Evolutionary conservation across 106 monocot genomes (phyloP).

Genomic region (Ottelia alismoides): DNA sequence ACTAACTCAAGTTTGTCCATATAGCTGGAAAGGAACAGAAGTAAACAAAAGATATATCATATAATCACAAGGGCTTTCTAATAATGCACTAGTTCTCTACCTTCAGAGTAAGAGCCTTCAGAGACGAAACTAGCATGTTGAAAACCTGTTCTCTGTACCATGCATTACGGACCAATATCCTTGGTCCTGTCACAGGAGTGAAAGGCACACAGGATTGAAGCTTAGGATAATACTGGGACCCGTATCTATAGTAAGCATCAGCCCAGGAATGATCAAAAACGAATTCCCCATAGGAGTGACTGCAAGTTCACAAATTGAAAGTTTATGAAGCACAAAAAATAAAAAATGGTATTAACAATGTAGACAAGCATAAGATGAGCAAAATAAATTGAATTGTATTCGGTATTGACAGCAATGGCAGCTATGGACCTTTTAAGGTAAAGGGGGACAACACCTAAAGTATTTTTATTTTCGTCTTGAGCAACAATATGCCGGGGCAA

Average conservation of each 20-base stretch:
- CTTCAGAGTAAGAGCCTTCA: constrained; percentile 76
- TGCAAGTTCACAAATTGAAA: constrained; percentile 20
- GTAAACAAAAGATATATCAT: background rate
- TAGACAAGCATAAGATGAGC: background rate
- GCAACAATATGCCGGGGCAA: constrained; percentile 88
- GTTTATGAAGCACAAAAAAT: no score
- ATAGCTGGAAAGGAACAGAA: no score
- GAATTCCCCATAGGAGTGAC: constrained; percentile 96
- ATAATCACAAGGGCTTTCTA: no score
- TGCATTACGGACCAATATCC: constrained; percentile 76
- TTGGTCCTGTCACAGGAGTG: constrained; percentile 90
- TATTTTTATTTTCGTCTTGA: constrained; percentile 70
- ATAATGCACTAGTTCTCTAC: no score
- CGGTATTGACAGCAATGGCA: background rate
- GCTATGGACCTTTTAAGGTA: constrained; percentile 93
- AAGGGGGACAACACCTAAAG: constrained; percentile 95
- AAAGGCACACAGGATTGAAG: constrained; percentile 94
- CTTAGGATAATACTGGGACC: constrained; percentile 83
- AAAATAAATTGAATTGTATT: background rate
- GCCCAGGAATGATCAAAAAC: constrained; percentile 99
- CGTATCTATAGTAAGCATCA: constrained; percentile 91
- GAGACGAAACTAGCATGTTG: constrained; percentile 45
- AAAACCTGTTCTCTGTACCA: constrained; percentile 73
- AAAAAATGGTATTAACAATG: background rate
- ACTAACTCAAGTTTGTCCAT: no score